A percentile compares a stretch with the other conserved stretches of the same genome.
Evolutionary conservation across 306 rosid species (phyloP).

Genomic region (Pyrus pyrifolia): DNA sequence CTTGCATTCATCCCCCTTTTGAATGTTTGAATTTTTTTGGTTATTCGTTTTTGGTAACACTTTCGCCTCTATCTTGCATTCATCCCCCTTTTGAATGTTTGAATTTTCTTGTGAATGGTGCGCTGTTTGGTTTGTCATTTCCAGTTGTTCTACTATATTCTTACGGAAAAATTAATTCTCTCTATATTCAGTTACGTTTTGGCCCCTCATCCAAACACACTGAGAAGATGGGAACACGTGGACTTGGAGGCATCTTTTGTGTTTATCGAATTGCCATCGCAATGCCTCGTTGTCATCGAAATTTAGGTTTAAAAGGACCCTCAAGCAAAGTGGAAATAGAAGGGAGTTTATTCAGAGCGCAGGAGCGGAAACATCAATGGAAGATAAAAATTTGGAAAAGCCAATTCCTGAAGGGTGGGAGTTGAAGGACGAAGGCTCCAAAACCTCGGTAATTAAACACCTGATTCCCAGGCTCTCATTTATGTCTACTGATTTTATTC

Average conservation of each 20-base stretch:
- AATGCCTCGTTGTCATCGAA: constrained; percentile 7
- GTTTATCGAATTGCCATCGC: background rate
- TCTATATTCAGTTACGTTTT: background rate
- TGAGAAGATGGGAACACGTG: constrained; percentile 14
- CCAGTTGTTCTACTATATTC: background rate
- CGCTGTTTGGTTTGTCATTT: background rate
- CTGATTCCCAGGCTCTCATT: background rate
- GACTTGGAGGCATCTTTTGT: background rate
- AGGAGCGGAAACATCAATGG: background rate
- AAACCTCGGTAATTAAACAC: constrained; percentile 1
- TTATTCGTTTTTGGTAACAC: too few relatives aligned
- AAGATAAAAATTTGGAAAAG: background rate
- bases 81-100: background rate
- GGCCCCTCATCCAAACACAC: background rate
- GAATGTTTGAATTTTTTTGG: too few relatives aligned
- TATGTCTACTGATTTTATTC: background rate
- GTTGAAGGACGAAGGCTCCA: constrained; percentile 4
- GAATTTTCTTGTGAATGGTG: background rate
- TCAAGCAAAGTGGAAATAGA: background rate
- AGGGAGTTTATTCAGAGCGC: background rate
- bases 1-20: background rate
- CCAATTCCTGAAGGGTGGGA: constrained; percentile 15
- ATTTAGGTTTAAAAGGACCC: background rate
- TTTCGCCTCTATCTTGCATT: too few relatives aligned
- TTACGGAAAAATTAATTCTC: background rate